Base-by-base conservation (phyloP, 106 monocot species). In the Iris macrosiphon region DNA sequence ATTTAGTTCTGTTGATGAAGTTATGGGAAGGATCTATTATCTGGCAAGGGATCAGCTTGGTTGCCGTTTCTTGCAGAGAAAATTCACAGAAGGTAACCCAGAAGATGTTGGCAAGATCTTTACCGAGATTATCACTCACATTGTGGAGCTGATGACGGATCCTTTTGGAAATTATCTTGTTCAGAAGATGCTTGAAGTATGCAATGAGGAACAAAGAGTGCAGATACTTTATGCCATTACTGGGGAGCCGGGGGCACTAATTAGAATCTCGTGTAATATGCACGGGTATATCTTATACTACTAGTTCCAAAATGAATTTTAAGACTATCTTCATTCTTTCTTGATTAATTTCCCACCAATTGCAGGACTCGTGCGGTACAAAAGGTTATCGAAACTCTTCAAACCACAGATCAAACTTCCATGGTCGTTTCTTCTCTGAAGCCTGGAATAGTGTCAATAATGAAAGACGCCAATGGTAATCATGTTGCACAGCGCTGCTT, bases 401-500 rank as follows among this genome's bases (percentile, higher is more conserved):
- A 56, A 45, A 64, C 39, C 11, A 28, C 46, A 12, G 62, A 73
- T 39, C 72, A 83, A 40, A 40, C 57, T 57, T 71, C 38, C 29
- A 60, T 67, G 56, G 59, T 89, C 16, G 60, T 70, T 55, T 69
- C 72, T 22, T 56, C 88, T 35, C 52, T 89, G 41, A 72, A 57
- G 12, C 58, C 72, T 45, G 60, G 40, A 44, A 62, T 73, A 13
- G 47, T 79, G 49, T 18, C 24, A 40, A 46, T 89, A 51, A 76
- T 83, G 53, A 83, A 73, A 54, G 55, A 89, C 43, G 23, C 42
- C 10, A 89, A 83, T 72, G 88, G 88, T 7, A 73, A 63, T 73
- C 83, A 79, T 66, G 88, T 89, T 59, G 79, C 67, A 48, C 75
- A 83, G 26, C 62, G 73, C 38, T 89, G 79, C 61, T 66, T 89